These are phyloP conservation scores for Candida nemodendra DNA, from an alignment of 805 yeast species.

Conservation along the genomic window DNA sequence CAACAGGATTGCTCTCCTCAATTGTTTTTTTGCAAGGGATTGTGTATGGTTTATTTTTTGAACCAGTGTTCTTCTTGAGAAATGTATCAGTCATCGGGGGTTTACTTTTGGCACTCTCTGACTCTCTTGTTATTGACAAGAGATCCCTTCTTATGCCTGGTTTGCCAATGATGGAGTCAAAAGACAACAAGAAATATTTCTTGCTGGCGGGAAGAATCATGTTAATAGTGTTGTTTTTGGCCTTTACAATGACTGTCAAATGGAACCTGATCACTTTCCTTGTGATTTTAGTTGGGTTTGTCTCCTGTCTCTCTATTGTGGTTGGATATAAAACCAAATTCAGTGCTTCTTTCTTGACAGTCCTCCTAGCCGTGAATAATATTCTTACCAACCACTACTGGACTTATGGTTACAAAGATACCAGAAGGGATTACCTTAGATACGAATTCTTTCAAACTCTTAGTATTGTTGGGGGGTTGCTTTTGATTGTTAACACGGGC, in stretches of 20 bases:
- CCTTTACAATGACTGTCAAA: conserved; percentile 73
- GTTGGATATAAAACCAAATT: conserved; percentile 92
- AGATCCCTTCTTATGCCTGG: conserved; percentile 70
- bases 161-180: conserved; percentile 65
- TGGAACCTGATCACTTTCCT: conserved; percentile 68
- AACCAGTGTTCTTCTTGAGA: conserved; percentile 77
- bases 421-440: conserved; percentile 82
- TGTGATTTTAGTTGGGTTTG: conserved; percentile 66
- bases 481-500: conserved; percentile 90
- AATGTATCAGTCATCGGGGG: conserved; percentile 93
- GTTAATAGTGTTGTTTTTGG: conserved; percentile 78
- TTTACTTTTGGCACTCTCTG: conserved; percentile 79
- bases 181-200: conserved; percentile 77
- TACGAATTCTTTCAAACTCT: conserved; percentile 94
- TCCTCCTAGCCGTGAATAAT: conserved; percentile 74
- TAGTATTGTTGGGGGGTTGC: conserved; percentile 90
- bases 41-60: conserved; percentile 83
- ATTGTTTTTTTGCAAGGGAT: conserved; percentile 83
- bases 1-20: conserved; percentile 64
- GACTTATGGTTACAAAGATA: conserved; percentile 66
- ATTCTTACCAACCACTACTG: conserved; percentile 84
- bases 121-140: conserved; percentile 76
- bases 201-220: conserved; percentile 85
- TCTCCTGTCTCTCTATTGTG: conserved; percentile 72
- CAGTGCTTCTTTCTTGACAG: conserved; percentile 70